Base-by-base conservation (phyloP, 2,329 filamentous ascomycete genomes). In the Cladosporium sp. region DNA sequence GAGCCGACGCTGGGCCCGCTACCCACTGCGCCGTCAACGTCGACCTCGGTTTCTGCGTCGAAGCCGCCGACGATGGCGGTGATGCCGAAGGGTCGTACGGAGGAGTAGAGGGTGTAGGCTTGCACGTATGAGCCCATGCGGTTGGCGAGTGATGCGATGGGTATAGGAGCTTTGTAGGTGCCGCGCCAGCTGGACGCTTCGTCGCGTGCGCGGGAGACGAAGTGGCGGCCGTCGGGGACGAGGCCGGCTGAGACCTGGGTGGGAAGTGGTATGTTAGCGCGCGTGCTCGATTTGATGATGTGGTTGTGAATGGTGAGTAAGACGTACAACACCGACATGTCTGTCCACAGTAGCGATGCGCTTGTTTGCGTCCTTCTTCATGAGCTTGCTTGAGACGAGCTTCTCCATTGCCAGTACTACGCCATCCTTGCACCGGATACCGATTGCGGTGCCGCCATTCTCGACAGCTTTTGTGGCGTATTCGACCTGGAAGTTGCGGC, bases 401-500 rank as follows among this genome's bases (percentile, higher is more conserved):
- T 99, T 99, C 85, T 99, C 95, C 68, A 97, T 89, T 49, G 95
- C 95, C 71, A 99, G 86, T 69, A 99, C 93, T 62, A 99, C 91
- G 70, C 95, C 95, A 79, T 98, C 93, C 83, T 96, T 97, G 86
- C 93, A 97, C 79, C 93, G 88, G 80, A 99, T 97, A 73, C 95
- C 95, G 79, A 99, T 88, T 63, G 93, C 93, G 64, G 95, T 99
- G 76, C 95, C 94, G 71, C 94, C 95, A 76, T 96, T 98, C 84
- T 99, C 95, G 69, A 99, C 95, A 65, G 95, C 95, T 85, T 99
- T 99, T 74, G 96, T 91, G 72, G 95, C 95, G 80, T 99, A 99
- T 86, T 99, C 95, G 80, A 90, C 88, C 82, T 99, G 95, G 81
- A 99, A 99, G 81, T 99, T 99, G 74, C 95, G 91, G 78, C 95